Percentiles rank a stretch among this genome's conserved stretches.
Evolutionary conservation across 2,329 filamentous ascomycete species (phyloP).

Genomic region (Tolypocladium nubicola): DNA sequence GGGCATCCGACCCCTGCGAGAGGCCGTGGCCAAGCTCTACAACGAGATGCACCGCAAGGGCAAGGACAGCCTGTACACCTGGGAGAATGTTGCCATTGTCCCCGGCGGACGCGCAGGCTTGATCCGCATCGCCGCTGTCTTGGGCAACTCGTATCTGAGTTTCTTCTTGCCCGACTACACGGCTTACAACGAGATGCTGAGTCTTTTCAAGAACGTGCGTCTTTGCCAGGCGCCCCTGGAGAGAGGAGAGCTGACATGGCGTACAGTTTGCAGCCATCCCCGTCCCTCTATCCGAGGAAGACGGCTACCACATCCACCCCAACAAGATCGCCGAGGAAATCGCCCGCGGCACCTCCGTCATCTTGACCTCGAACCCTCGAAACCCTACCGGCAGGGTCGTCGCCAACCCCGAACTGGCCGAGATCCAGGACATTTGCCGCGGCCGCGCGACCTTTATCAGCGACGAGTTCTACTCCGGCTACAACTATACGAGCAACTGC

Average conservation of each 20-base stretch:
- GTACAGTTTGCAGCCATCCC: slow-evolving; percentile 72
- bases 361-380: slow-evolving; percentile 88
- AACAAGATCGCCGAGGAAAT: slow-evolving; percentile 91
- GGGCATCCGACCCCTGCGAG: slow-evolving; percentile 81
- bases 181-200: slow-evolving; percentile 96
- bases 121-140: slow-evolving; percentile 87
- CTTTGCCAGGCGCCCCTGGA: background rate
- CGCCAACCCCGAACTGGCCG: slow-evolving; percentile 69
- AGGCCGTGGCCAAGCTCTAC: slow-evolving; percentile 85
- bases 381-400: slow-evolving; percentile 91
- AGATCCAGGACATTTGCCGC: slow-evolving; percentile 89
- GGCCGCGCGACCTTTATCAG: slow-evolving; percentile 85
- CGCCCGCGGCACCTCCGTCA: slow-evolving; percentile 73
- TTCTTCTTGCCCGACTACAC: slow-evolving; percentile 97
- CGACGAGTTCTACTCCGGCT: slow-evolving; percentile 94
- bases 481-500: slow-evolving; percentile 90
- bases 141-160: slow-evolving; percentile 84
- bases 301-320: slow-evolving; percentile 87
- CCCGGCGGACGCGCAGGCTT: slow-evolving; percentile 85
- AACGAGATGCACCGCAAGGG: slow-evolving; percentile 85
- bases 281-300: slow-evolving; percentile 71
- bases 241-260: background rate
- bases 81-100: slow-evolving; percentile 96
- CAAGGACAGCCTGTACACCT: slow-evolving; percentile 83
- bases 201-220: slow-evolving; percentile 76